Evolutionary conservation across 306 rosid genomes (phyloP).

Genomic region (Astragalus membranaceus): DNA sequence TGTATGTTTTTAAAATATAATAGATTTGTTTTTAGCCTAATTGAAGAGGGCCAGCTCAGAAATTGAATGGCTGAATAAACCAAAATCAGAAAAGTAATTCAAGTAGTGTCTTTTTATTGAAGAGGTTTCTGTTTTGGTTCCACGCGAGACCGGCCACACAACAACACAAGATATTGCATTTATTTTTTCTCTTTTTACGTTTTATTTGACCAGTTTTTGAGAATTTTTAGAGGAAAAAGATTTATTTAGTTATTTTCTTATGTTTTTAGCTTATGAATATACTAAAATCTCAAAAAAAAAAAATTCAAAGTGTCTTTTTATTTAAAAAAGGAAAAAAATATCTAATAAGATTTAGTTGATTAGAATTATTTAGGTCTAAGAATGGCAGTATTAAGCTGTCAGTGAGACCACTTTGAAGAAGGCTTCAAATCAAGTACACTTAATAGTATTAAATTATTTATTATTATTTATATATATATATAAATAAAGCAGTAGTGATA

Average conservation of each 20-base stretch:
- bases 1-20: neutral
- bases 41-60: neutral
- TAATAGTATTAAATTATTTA: neutral
- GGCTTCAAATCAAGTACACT: neutral
- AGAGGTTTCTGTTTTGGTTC: no score
- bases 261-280: no score
- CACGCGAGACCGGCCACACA: no score
- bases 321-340: neutral
- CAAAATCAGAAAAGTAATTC: neutral
- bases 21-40: neutral
- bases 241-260: no score
- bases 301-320: neutral
- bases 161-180: no score
- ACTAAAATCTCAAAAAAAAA: no score
- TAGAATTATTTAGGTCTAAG: conserved; percentile 5
- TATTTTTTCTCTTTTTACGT: no score
- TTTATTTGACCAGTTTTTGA: no score
- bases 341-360: neutral
- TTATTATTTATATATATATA: neutral
- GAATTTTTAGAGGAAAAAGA: no score
- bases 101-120: no score
- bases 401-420: conserved; percentile 11
- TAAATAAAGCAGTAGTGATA: conserved; percentile 15
- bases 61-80: neutral
- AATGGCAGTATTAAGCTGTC: conserved; percentile 27